Evolutionary conservation across 2,329 filamentous ascomycete species (phyloP).

Genomic region (Truncatella angustata): DNA sequence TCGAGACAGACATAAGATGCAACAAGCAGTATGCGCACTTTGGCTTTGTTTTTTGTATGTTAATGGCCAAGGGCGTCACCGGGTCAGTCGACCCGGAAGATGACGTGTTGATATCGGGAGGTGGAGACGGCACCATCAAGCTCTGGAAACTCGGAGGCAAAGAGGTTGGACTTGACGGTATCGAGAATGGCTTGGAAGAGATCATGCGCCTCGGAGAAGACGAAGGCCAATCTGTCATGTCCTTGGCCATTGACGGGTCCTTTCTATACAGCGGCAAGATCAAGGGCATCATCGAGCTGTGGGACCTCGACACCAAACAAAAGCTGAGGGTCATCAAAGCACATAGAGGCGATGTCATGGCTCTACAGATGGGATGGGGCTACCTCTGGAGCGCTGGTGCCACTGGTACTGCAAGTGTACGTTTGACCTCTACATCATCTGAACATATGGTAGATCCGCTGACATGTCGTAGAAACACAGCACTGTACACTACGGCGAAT

Average conservation of each 20-base stretch:
- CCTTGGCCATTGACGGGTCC: conserved; percentile 81
- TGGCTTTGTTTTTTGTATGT: conserved; percentile 96
- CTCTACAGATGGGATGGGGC: conserved; percentile 80
- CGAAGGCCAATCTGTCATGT: conserved; percentile 66
- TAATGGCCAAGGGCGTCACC: conserved; percentile 70
- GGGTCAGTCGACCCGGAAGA: conserved; percentile 67
- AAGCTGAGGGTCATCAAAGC: conserved; percentile 82
- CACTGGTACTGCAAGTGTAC: conserved; percentile 81
- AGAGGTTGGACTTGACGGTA: conserved; percentile 46
- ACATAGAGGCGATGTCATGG: conserved; percentile 79
- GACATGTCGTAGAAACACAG: conserved; percentile 55
- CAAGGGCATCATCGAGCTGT: conserved; percentile 86
- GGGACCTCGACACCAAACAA: conserved; percentile 94
- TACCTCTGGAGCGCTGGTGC: conserved; percentile 85
- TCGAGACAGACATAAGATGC: conserved; percentile 80
- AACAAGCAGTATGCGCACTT: conserved; percentile 89
- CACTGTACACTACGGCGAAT: conserved; percentile 62
- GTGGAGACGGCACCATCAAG: conserved; percentile 91
- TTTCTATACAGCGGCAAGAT: conserved; percentile 91
- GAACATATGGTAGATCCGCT: background rate
- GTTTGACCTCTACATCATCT: no score
- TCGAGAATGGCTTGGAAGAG: conserved; percentile 63
- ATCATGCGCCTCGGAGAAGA: conserved; percentile 64
- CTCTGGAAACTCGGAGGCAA: conserved; percentile 70
- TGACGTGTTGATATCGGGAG: conserved; percentile 85